A percentile compares a stretch with the other conserved stretches of the same genome.
Conservation (phyloP, 805 yeast species). For the Metschnikowia matae region DNA sequence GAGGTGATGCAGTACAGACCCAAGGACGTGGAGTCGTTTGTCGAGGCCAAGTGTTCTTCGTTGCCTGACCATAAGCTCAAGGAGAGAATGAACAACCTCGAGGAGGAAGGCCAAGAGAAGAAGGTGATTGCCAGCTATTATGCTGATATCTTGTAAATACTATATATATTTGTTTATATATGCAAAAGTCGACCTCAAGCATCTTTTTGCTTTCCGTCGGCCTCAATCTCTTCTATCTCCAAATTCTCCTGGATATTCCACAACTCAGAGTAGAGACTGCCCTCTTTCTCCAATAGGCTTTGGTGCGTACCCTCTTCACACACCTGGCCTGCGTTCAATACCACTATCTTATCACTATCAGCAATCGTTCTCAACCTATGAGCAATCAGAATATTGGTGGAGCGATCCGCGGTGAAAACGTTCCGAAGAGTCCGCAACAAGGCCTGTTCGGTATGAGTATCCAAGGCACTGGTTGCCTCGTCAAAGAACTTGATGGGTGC, state of each 20-base stretch:
- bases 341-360: slow-evolving; percentile 90
- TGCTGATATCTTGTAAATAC: slow-evolving; percentile 12
- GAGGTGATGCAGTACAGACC: slow-evolving; percentile 32
- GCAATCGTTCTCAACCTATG: slow-evolving; percentile 92
- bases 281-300: slow-evolving; percentile 48
- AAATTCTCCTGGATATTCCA: slow-evolving; percentile 92
- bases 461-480: slow-evolving; percentile 95
- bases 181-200: not conserved
- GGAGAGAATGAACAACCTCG: slow-evolving; percentile 21
- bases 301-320: slow-evolving; percentile 85
- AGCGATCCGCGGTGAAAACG: slow-evolving; percentile 51
- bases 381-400: slow-evolving; percentile 88
- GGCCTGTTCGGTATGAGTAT: slow-evolving; percentile 92
- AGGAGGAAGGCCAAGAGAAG: slow-evolving; percentile 22
- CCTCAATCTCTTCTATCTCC: slow-evolving; percentile 49
- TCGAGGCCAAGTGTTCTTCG: slow-evolving; percentile 24
- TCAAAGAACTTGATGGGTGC: slow-evolving; percentile 92
- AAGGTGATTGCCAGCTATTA: slow-evolving; percentile 14
- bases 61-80: slow-evolving; percentile 39
- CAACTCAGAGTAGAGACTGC: slow-evolving; percentile 69
- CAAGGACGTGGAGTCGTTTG: slow-evolving; percentile 30
- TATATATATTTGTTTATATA: not conserved
- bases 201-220: not conserved
- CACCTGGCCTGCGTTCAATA: slow-evolving; percentile 71
- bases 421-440: slow-evolving; percentile 68